A percentile compares a stretch with the other conserved stretches of the same genome.
Conservation (phyloP, 2,329 filamentous ascomycete species). For the Aspergillus caelatus region DNA sequence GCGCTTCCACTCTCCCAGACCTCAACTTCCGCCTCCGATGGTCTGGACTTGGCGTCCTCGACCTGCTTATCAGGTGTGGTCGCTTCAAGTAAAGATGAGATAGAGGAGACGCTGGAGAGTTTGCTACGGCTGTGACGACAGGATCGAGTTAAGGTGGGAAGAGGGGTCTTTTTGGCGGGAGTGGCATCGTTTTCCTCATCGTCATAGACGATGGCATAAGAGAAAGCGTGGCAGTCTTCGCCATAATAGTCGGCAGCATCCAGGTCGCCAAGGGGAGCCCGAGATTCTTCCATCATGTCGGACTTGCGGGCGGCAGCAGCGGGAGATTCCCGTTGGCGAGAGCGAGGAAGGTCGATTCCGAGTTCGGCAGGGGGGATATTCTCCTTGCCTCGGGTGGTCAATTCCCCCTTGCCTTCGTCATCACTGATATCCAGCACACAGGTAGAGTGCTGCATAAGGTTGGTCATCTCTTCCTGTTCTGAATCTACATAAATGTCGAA, state of each 20-base stretch:
- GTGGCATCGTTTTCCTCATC: constrained; percentile 50
- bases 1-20: constrained; percentile 72
- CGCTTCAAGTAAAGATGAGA: constrained; percentile 29
- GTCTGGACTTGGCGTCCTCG: constrained; percentile 52
- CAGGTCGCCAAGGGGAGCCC: constrained; percentile 68
- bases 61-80: constrained; percentile 25
- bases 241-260: constrained; percentile 69
- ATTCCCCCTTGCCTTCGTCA: constrained; percentile 68
- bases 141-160: constrained; percentile 12
- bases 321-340: constrained; percentile 24
- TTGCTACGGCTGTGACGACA: constrained; percentile 19
- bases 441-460: constrained; percentile 88
- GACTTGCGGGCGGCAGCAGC: constrained; percentile 44
- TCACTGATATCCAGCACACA: constrained; percentile 85
- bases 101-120: constrained; percentile 29
- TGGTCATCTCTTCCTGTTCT: constrained; percentile 85
- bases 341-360: constrained; percentile 63
- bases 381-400: constrained; percentile 74
- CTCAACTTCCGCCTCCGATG: constrained; percentile 61
- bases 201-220: constrained; percentile 64
- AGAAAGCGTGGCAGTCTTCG: constrained; percentile 65
- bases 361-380: constrained; percentile 74
- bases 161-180: constrained; percentile 20
- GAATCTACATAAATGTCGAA: constrained; percentile 96
- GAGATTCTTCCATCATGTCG: constrained; percentile 65